These are phyloP conservation scores for Ascochyta lentis DNA, from an alignment of 2,329 filamentous ascomycete species.

Conservation along the genomic window DNA sequence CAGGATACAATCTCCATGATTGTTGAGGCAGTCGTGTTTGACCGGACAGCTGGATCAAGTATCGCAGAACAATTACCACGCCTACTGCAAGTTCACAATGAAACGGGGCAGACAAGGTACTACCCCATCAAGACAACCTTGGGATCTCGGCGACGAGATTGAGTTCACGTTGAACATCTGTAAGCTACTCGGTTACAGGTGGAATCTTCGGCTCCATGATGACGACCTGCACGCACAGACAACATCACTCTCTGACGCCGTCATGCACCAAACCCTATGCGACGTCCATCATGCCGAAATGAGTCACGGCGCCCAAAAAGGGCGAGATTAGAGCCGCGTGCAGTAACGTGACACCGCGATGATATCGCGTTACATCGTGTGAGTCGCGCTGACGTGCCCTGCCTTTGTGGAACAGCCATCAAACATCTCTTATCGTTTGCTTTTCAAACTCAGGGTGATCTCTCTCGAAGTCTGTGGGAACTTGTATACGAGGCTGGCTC, in stretches of 20 bases:
- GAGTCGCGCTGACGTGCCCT: constrained; percentile 11
- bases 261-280: constrained; percentile 10
- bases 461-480: neutral
- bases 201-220: neutral
- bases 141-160: neutral
- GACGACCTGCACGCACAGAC: constrained; percentile 8
- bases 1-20: no score
- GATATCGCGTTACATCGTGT: constrained; percentile 19
- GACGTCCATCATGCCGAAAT: constrained; percentile 8
- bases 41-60: no score
- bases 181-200: neutral
- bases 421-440: neutral
- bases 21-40: no score
- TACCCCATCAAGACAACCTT: neutral
- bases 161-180: constrained; percentile 5
- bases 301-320: constrained; percentile 12
- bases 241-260: neutral
- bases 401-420: neutral
- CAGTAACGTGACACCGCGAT: constrained; percentile 19
- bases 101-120: neutral
- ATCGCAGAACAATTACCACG: no score
- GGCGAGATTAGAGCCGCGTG: constrained; percentile 1
- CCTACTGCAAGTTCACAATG: no score
- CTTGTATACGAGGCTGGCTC: neutral
- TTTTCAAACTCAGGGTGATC: no score